A percentile compares a stretch with the other conserved stretches of the same genome.
Evolutionary conservation across 1,139 yeast species (phyloP).

Genomic region (Suhomyces ambrosiae): DNA sequence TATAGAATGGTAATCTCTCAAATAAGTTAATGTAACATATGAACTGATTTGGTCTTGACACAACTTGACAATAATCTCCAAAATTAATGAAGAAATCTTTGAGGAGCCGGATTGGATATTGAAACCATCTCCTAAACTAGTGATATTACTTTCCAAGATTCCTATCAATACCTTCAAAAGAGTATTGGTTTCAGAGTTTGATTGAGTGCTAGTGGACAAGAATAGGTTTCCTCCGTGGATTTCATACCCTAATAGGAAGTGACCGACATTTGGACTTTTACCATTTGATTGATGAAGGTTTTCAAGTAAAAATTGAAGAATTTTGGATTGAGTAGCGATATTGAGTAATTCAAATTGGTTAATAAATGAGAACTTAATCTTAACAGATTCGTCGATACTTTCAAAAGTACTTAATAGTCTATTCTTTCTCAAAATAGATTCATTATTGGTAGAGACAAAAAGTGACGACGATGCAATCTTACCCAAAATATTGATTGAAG

Average conservation of each 20-base stretch:
- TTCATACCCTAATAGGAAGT: slow-evolving; percentile 73
- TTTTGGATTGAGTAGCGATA: slow-evolving; percentile 50
- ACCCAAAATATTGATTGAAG: slow-evolving; percentile 56
- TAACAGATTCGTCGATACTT: slow-evolving; percentile 68
- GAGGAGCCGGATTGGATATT: slow-evolving; percentile 56
- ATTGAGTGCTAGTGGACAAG: slow-evolving; percentile 12
- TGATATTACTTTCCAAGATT: slow-evolving; percentile 51
- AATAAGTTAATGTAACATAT: slow-evolving; percentile 48
- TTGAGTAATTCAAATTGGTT: slow-evolving; percentile 60
- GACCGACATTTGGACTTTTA: slow-evolving; percentile 59
- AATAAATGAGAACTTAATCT: slow-evolving; percentile 73
- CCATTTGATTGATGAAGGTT: slow-evolving; percentile 47
- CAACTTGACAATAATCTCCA: slow-evolving; percentile 63
- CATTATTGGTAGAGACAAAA: slow-evolving; percentile 42
- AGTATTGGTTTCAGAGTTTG: slow-evolving; percentile 35
- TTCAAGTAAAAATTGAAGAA: slow-evolving; percentile 58
- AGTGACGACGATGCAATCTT: slow-evolving; percentile 52
- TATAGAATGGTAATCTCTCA: slow-evolving; percentile 50
- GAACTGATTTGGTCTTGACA: slow-evolving; percentile 60
- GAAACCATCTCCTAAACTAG: slow-evolving; percentile 41
- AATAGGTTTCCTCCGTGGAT: slow-evolving; percentile 36
- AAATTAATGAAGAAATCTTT: slow-evolving; percentile 55
- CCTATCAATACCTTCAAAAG: slow-evolving; percentile 56
- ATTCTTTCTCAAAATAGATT: slow-evolving; percentile 52
- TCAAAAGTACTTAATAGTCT: slow-evolving; percentile 73